A percentile compares a stretch with the other conserved stretches of the same genome.
Evolutionary conservation across 2,329 filamentous ascomycete species (phyloP).

Genomic region (Xylaria sp.): DNA sequence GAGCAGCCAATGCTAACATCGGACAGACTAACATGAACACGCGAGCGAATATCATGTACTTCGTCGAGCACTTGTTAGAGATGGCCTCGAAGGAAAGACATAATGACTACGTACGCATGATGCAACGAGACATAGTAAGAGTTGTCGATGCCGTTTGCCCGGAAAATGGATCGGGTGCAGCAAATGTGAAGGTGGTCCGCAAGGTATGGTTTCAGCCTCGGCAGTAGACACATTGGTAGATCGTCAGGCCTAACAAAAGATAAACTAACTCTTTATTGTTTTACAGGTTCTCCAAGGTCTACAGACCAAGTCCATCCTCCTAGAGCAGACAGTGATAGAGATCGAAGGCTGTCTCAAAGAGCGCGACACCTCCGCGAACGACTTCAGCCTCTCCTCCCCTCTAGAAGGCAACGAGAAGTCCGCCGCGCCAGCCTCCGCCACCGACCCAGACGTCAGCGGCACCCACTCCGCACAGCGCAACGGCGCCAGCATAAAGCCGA

Average conservation of each 20-base stretch:
- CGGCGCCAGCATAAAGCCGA: constrained; percentile 62
- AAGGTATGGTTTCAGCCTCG: constrained; percentile 64
- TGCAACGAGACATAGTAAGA: constrained; percentile 89
- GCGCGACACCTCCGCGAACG: constrained; percentile 72
- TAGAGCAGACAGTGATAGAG: constrained; percentile 77
- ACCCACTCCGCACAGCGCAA: constrained; percentile 42
- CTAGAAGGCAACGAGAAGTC: constrained; percentile 52
- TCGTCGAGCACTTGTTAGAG: constrained; percentile 94
- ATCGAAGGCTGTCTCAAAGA: constrained; percentile 86
- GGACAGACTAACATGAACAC: constrained; percentile 91
- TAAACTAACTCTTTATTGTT: constrained; percentile 19
- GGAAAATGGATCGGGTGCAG: constrained; percentile 84
- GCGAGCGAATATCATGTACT: constrained; percentile 98
- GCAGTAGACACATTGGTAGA: not conserved
- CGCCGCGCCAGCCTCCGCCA: constrained; percentile 42
- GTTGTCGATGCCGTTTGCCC: constrained; percentile 94
- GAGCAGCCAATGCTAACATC: constrained; percentile 21
- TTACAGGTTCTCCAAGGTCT: constrained; percentile 73
- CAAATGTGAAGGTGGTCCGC: constrained; percentile 92
- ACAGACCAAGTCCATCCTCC: constrained; percentile 75
- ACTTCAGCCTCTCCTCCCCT: constrained; percentile 64
- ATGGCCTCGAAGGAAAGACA: constrained; percentile 80
- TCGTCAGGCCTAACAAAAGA: not conserved
- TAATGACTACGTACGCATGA: constrained; percentile 87
- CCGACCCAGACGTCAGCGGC: constrained; percentile 51